Conservation (phyloP, 495 filamentous ascomycete genomes). For the Aspergillus steynii region DNA sequence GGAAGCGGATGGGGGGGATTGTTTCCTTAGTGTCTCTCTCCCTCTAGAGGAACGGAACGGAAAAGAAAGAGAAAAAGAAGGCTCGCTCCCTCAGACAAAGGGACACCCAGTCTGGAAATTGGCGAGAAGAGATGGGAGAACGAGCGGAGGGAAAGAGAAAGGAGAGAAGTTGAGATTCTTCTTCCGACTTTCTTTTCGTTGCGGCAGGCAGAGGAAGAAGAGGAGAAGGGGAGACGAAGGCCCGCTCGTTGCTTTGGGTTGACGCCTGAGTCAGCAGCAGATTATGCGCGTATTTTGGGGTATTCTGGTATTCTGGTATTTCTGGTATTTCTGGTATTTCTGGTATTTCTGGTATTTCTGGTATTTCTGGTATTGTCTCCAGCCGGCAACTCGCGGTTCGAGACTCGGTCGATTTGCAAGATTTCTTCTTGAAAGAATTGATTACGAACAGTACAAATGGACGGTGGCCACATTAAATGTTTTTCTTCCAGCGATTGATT, state of each 20-base stretch:
- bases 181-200: neutral
- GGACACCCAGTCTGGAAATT: constrained; percentile 8
- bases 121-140: constrained; percentile 2
- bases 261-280: neutral
- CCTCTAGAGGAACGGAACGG: constrained; percentile 1
- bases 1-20: constrained; percentile 11
- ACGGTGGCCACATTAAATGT: neutral
- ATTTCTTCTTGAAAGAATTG: neutral
- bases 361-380: too few relatives aligned
- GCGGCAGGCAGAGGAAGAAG: neutral
- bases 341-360: neutral
- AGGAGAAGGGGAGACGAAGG: neutral
- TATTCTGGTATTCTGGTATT: neutral
- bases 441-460: neutral
- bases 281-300: neutral
- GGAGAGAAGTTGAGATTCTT: constrained; percentile 11
- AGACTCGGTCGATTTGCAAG: neutral
- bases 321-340: neutral
- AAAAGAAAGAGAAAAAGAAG: constrained; percentile 1
- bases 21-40: constrained; percentile 6
- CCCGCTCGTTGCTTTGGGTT: too few relatives aligned
- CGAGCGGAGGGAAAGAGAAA: constrained; percentile 8
- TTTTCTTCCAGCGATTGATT: too few relatives aligned
- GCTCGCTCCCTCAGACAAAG: constrained; percentile 11
- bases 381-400: neutral